Base-by-base conservation (phyloP, 371 early-diverging fungal species). In the Actinomortierella ambigua region DNA sequence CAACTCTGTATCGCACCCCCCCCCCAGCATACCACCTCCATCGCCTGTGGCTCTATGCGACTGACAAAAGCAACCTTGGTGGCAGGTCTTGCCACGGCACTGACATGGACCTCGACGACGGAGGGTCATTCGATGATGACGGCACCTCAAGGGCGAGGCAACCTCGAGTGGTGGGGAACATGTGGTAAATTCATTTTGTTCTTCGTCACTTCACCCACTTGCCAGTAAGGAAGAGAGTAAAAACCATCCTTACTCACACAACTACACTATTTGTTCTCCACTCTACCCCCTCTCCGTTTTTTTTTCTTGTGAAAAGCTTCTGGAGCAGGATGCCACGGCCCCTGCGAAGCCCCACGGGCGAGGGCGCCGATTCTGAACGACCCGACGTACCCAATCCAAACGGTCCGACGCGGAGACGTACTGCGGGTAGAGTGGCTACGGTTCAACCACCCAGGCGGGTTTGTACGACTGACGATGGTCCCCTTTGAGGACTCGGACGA, bases 391-490 rank as follows among this genome's bases (percentile, higher is more conserved):
- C 71, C 75, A 13, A 69, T 70, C 61, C 69, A 54, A 23, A 76
- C 76, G 40, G 57, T 82, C 39, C 68, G 76, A 63, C 80, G 87
- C 7, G 87, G 86, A 9, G 81, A 83, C 48, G 63, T 65, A 42
- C 63, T 86, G 14, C 63, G 65, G 0, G 73, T 87, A 27, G 50
- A 66, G 22, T 87, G 87, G 87, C 56, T 69, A 15, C 77, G 87
- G 7, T 75, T 78, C 56, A 87, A 87, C 67, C 87, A 87, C 53
- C 85, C 88, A 0, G 88, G 84, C 3, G 88, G 88, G 3, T 87
- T 87, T 61, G 82, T 87, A 28, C 79, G 86, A 15, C 63, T 85
- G 41, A 69, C 82, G 14, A 78, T 87, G 68, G 82, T 80, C 7
- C 81, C 84, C n/a, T 82, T 83, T 68, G 69, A 77, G 53, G 57